phyloP scores from a whole-genome alignment of 192 early-diverging fungal species.

The Coemansia sp. region DNA sequence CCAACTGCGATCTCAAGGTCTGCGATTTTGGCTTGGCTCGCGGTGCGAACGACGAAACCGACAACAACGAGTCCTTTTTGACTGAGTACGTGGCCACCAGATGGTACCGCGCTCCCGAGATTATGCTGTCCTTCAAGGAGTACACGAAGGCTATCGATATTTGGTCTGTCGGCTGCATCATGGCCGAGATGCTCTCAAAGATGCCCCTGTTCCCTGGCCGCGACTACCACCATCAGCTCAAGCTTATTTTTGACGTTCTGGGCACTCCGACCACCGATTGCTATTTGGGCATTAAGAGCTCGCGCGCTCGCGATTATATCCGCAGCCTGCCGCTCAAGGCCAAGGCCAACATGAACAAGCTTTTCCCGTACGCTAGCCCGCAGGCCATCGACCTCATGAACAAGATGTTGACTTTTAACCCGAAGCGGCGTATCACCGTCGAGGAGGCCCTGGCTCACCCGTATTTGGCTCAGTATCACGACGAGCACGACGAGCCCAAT shows the following conservation, averaged over 20 bases:
- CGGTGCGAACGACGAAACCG: conserved; percentile 76
- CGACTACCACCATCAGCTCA: conserved; percentile 95
- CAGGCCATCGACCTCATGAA: conserved; percentile 82
- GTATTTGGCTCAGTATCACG: conserved; percentile 78
- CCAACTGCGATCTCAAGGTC: conserved; percentile 98
- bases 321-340: conserved; percentile 82
- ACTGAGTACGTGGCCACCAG: conserved; percentile 94
- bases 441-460: conserved; percentile 89
- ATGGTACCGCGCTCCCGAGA: conserved; percentile 95
- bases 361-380: conserved; percentile 88
- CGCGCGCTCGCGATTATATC: conserved; percentile 88
- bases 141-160: conserved; percentile 99
- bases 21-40: conserved; percentile 99
- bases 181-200: conserved; percentile 80
- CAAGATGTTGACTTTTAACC: conserved; percentile 84
- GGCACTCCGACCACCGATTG: conserved; percentile 95
- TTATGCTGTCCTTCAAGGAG: conserved; percentile 95
- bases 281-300: conserved; percentile 76
- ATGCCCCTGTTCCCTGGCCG: conserved; percentile 80
- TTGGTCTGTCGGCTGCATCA: conserved; percentile 90
- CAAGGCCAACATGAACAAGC: conserved; percentile 74
- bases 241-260: conserved; percentile 91
- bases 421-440: conserved; percentile 83
- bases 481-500: conserved; percentile 67
- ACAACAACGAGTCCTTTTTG: conserved; percentile 86